A percentile compares a stretch with the other conserved stretches of the same genome.
Evolutionary conservation across 805 yeast species (phyloP).

Genomic region (Jamesozyma lodderae): DNA sequence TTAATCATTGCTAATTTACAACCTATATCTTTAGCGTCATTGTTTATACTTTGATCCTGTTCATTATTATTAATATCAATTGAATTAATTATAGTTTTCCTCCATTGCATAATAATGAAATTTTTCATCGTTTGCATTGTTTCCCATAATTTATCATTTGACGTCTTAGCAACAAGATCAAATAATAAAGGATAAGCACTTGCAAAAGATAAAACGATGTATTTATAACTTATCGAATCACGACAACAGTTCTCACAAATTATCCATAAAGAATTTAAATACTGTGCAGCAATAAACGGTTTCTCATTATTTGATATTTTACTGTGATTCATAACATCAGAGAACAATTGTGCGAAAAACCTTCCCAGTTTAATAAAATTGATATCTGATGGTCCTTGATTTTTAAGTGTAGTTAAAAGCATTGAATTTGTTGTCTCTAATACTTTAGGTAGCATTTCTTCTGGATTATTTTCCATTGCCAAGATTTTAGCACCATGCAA

Average conservation of each 20-base stretch:
- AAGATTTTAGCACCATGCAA: conserved; percentile 23
- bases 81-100: conserved; percentile 25
- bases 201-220: conserved; percentile 34
- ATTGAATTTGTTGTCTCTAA: conserved; percentile 25
- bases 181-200: conserved; percentile 40
- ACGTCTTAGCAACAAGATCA: conserved; percentile 36
- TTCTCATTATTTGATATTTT: conserved; percentile 20
- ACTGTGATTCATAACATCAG: conserved; percentile 21
- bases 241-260: conserved; percentile 9
- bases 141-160: conserved; percentile 42
- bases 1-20: conserved; percentile 63
- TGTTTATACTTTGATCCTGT: conserved; percentile 23
- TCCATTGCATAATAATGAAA: conserved; percentile 53
- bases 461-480: conserved; percentile 27
- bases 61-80: conserved; percentile 30
- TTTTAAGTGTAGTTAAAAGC: conserved; percentile 7
- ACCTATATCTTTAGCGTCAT: conserved; percentile 42
- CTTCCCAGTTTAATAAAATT: conserved; percentile 11
- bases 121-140: conserved; percentile 47
- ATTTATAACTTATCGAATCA: conserved; percentile 31
- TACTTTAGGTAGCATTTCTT: conserved; percentile 25
- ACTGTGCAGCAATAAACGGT: conserved; percentile 26
- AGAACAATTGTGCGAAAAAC: conserved; percentile 18
- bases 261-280: conserved; percentile 21
- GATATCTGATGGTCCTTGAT: conserved; percentile 5